Evolutionary conservation across 1,139 yeast genomes (phyloP).

Genomic region (Candida sanyaensis): DNA sequence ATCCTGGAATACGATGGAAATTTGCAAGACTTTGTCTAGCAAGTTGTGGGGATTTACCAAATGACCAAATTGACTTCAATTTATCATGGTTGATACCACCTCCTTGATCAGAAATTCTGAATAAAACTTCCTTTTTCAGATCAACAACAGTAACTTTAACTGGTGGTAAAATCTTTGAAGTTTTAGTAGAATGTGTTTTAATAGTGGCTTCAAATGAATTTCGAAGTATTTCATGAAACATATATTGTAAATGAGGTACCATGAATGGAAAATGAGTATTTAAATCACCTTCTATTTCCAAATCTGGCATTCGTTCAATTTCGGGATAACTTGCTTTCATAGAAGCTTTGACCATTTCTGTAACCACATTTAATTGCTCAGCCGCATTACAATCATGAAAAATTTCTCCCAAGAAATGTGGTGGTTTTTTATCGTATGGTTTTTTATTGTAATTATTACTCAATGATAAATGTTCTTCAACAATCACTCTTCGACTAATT

Average conservation of each 20-base stretch:
- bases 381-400: conserved; percentile 76
- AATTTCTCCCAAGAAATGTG: conserved; percentile 83
- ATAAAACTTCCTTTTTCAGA: conserved; percentile 66
- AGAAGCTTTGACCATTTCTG: conserved; percentile 48
- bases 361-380: conserved; percentile 58
- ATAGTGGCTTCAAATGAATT: conserved; percentile 84
- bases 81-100: conserved; percentile 74
- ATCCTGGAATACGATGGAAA: conserved; percentile 70
- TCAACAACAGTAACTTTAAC: conserved; percentile 70
- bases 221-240: conserved; percentile 82
- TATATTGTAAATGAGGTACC: conserved; percentile 81
- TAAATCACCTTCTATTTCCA: conserved; percentile 68
- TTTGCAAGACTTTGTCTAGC: conserved; percentile 60
- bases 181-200: conserved; percentile 32
- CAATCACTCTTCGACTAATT: conserved; percentile 84
- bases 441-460: conserved; percentile 57
- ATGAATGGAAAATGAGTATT: conserved; percentile 75
- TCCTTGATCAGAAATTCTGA: conserved; percentile 85
- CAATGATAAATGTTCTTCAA: conserved; percentile 84
- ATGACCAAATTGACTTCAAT: conserved; percentile 75
- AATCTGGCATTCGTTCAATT: conserved; percentile 65
- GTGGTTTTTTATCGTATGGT: conserved; percentile 53
- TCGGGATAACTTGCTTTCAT: conserved; percentile 55
- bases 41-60: conserved; percentile 64
- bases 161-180: conserved; percentile 56